Evolutionary conservation across 148 eudicot genomes (phyloP), one percentile per base, ranked within the genome.

Genomic region (Agrostemma githago): DNA sequence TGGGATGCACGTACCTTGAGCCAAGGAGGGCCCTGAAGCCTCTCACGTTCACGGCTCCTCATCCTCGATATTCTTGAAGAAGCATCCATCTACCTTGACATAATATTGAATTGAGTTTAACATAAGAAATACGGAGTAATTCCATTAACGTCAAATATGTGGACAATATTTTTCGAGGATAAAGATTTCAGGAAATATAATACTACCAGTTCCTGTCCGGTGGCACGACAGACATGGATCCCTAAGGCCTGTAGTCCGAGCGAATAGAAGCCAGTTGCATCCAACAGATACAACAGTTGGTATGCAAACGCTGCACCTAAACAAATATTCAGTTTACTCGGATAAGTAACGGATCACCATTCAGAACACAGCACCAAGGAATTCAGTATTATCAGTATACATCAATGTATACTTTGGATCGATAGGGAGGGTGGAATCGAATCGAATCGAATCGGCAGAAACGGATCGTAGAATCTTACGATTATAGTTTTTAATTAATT

Each of bases 191-290:
- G 60, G 14, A 42, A 37, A 73, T 65, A 72, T 71, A 41, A 76
- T 95, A 95, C 99, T 95, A 95, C 99, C 97, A 95, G 78, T 82
- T 95, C 99, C 79, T 95, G 99, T 62, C 99, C 99, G 53, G 97
- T 92, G 73, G 99, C 99, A 75, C 99, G 96, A 79, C 97, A 90
- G 63, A 95, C 96, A 75, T 95, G 92, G 81, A 95, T 86, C 61
- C 99, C 92, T 77, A 95, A 89, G 66, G 87, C 87, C 86, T 95
- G 97, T 84, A 95, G 79, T 84, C 96, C 99, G 76, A 86, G 81
- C 59, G 96, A 92, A 82, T 92, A 95, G 84, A 92, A 95, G 66
- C 97, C 96, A 66, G 99, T 90, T 66, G 97, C 99, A 86, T 95
- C 99, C 96, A 95, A 79, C 67, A 95, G 79, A 82, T 95, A 95